phyloP scores from a whole-genome alignment of 2,329 filamentous ascomycete species.

The Botrytis aclada region DNA sequence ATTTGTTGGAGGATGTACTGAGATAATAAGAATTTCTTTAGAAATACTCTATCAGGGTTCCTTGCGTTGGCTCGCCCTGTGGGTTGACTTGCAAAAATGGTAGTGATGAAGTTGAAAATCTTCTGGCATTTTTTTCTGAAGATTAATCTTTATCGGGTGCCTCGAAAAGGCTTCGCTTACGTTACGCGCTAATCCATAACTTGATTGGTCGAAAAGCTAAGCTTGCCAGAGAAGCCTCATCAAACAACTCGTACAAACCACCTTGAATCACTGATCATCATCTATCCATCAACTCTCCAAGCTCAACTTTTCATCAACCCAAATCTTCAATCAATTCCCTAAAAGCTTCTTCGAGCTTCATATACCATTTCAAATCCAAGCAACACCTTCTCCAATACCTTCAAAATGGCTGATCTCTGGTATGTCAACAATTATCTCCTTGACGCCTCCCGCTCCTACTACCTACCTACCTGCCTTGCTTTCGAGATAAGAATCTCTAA shows the following conservation, averaged over 20 bases:
- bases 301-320: constrained; percentile 31
- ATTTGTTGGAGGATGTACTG: constrained; percentile 13
- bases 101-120: constrained; percentile 16
- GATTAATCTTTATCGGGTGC: constrained; percentile 12
- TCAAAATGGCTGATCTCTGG: constrained; percentile 73
- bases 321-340: constrained; percentile 27
- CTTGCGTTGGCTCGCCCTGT: constrained; percentile 61
- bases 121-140: constrained; percentile 3
- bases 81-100: constrained; percentile 26
- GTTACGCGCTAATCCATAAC: constrained; percentile 16
- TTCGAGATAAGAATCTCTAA: constrained; percentile 26
- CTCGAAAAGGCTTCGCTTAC: constrained; percentile 15
- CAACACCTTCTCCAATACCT: constrained; percentile 37
- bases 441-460: constrained; percentile 7
- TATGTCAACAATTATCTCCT: constrained; percentile 51
- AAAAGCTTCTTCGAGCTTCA: constrained; percentile 31
- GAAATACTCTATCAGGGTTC: constrained; percentile 48
- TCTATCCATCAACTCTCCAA: constrained; percentile 33
- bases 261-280: constrained; percentile 24
- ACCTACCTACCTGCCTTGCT: constrained; percentile 4
- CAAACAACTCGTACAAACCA: constrained; percentile 22
- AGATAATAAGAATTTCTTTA: constrained; percentile 1
- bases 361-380: constrained; percentile 20
- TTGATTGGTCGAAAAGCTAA: constrained; percentile 22
- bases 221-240: constrained; percentile 29